Evolutionary conservation across 2,329 filamentous ascomycete genomes (phyloP).

Genomic region (Claviceps cyperi): DNA sequence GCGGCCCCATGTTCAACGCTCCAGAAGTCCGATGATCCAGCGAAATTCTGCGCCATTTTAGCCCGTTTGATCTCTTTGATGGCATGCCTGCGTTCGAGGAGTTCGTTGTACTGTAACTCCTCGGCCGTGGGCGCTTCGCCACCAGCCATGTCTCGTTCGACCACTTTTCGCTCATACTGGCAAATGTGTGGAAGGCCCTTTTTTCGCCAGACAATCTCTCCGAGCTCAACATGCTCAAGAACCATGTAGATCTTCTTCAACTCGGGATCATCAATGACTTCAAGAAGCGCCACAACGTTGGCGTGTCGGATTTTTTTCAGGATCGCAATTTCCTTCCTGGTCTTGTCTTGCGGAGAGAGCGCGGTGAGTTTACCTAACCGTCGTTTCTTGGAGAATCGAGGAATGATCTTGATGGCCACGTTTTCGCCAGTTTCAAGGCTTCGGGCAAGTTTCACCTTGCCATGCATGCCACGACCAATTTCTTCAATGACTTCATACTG

Average conservation of each 20-base stretch:
- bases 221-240: conserved; percentile 84
- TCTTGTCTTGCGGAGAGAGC: conserved; percentile 56
- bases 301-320: conserved; percentile 94
- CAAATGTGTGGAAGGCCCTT: conserved; percentile 76
- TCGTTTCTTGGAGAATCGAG: conserved; percentile 83
- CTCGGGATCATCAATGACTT: conserved; percentile 94
- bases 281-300: conserved; percentile 89
- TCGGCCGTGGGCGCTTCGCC: conserved; percentile 44
- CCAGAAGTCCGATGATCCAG: conserved; percentile 54
- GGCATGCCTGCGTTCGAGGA: conserved; percentile 43
- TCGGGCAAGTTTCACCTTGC: conserved; percentile 90
- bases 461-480: conserved; percentile 87
- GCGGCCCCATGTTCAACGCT: conserved; percentile 66
- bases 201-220: conserved; percentile 88
- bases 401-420: conserved; percentile 97
- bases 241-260: conserved; percentile 98
- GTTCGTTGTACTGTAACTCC: conserved; percentile 44
- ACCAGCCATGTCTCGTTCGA: conserved; percentile 56
- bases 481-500: conserved; percentile 96
- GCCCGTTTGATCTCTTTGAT: conserved; percentile 42
- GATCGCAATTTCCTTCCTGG: conserved; percentile 93
- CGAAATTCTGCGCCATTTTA: conserved; percentile 34
- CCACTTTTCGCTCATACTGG: conserved; percentile 63
- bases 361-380: conserved; percentile 72
- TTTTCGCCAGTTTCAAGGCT: conserved; percentile 61